Conservation (phyloP, 2,329 filamentous ascomycete species). For the Penicillium palitans region DNA sequence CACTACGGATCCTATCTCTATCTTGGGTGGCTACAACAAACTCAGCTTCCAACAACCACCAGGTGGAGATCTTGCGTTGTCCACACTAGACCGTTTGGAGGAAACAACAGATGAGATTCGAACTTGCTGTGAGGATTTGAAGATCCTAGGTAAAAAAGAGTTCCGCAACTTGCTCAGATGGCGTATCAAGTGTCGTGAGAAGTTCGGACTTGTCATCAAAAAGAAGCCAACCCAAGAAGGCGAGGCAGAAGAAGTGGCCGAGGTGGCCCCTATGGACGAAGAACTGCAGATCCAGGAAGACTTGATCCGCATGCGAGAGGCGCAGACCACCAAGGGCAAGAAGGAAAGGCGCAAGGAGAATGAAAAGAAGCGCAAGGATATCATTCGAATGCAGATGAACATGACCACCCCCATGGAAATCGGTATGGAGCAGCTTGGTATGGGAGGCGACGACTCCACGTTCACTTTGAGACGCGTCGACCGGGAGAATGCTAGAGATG, state of each 20-base stretch:
- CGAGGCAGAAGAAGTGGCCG: slow-evolving; percentile 71
- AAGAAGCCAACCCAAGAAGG: slow-evolving; percentile 56
- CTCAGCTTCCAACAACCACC: slow-evolving; percentile 77
- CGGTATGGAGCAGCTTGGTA: slow-evolving; percentile 81
- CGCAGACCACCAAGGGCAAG: slow-evolving; percentile 73
- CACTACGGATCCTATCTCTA: slow-evolving; percentile 86
- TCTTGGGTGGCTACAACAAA: slow-evolving; percentile 82
- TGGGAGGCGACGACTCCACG: slow-evolving; percentile 76
- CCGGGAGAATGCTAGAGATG: slow-evolving; percentile 67
- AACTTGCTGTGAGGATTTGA: slow-evolving; percentile 76
- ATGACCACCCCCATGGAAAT: slow-evolving; percentile 97
- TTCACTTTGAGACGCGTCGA: slow-evolving; percentile 83
- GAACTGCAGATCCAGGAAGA: slow-evolving; percentile 89
- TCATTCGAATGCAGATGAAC: slow-evolving; percentile 94
- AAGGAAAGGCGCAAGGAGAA: slow-evolving; percentile 85
- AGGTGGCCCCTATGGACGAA: slow-evolving; percentile 89
- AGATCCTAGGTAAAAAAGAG: slow-evolving; percentile 88
- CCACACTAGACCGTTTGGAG: slow-evolving; percentile 79
- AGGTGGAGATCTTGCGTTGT: slow-evolving; percentile 81
- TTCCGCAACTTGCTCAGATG: slow-evolving; percentile 88
- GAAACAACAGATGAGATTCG: slow-evolving; percentile 84
- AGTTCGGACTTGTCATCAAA: slow-evolving; percentile 82
- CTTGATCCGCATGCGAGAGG: slow-evolving; percentile 77
- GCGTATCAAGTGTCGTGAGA: slow-evolving; percentile 84
- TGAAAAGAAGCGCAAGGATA: slow-evolving; percentile 89